Evolutionary conservation across 2,329 filamentous ascomycete species (phyloP).

Genomic region (Bipolaris victoriae): DNA sequence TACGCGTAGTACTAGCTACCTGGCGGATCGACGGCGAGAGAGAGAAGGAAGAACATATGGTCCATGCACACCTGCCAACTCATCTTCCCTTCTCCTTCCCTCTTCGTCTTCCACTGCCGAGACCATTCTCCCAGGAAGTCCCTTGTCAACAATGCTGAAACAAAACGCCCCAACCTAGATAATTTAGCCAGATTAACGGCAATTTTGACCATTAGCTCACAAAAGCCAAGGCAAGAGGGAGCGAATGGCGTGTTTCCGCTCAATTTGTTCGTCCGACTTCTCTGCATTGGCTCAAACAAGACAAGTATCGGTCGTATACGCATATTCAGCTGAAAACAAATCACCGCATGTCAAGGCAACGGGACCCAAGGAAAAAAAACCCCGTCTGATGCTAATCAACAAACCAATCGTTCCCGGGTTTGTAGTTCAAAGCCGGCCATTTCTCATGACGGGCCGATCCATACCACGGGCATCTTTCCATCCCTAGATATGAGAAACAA

Average conservation of each 20-base stretch:
- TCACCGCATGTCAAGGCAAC: no score
- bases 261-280: no score
- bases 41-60: not conserved
- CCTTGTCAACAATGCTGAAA: not conserved
- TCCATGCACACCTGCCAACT: not conserved
- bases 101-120: not conserved
- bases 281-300: no score
- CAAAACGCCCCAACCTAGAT: not conserved
- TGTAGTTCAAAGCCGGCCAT: not conserved
- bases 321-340: no score
- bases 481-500: not conserved
- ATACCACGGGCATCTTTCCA: not conserved
- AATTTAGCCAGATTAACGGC: not conserved
- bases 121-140: not conserved
- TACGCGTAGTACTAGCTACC: not conserved
- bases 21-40: not conserved
- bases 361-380: no score
- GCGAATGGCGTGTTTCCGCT: no score
- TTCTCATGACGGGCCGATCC: not conserved
- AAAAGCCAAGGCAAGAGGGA: no score
- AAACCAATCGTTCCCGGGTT: no score
- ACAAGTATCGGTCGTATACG: no score
- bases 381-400: no score
- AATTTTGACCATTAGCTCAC: no score
- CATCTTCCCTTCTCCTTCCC: not conserved